phyloP scores from a whole-genome alignment of 2,329 filamentous ascomycete genomes.

The Fusarium oligoseptatum region DNA sequence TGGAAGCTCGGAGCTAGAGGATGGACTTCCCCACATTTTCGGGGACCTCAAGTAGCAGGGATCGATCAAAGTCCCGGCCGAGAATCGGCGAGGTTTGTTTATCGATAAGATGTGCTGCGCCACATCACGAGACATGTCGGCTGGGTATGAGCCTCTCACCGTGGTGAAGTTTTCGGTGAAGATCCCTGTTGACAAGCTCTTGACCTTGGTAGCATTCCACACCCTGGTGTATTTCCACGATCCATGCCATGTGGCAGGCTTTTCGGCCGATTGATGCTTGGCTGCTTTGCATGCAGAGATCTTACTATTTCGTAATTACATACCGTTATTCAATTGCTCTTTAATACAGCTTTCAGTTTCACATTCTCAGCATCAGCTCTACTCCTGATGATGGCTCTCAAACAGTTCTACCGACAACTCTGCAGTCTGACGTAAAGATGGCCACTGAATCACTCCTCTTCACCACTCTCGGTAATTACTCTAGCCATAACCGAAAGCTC shows the following conservation, averaged over 20 bases:
- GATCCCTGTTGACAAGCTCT: neutral
- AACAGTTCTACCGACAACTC: neutral
- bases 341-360: neutral
- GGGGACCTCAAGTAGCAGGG: conserved; percentile 17
- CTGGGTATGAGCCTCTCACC: conserved; percentile 2
- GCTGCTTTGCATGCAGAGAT: neutral
- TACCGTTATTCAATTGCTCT: neutral
- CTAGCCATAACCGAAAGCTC: conserved; percentile 32
- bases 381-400: too few relatives aligned
- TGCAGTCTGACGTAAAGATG: neutral
- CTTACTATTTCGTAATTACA: neutral
- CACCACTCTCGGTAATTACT: neutral
- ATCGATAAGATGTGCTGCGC: neutral
- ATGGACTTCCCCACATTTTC: conserved; percentile 15
- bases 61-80: conserved; percentile 26
- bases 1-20: neutral
- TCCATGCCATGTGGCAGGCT: neutral
- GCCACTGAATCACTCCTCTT: neutral
- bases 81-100: conserved; percentile 20
- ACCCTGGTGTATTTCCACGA: neutral
- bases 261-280: neutral
- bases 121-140: conserved; percentile 18
- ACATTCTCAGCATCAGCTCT: neutral
- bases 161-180: conserved; percentile 24
- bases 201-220: neutral